phyloP scores from a whole-genome alignment of 2,329 filamentous ascomycete species.

The Boeremia exigua region DNA sequence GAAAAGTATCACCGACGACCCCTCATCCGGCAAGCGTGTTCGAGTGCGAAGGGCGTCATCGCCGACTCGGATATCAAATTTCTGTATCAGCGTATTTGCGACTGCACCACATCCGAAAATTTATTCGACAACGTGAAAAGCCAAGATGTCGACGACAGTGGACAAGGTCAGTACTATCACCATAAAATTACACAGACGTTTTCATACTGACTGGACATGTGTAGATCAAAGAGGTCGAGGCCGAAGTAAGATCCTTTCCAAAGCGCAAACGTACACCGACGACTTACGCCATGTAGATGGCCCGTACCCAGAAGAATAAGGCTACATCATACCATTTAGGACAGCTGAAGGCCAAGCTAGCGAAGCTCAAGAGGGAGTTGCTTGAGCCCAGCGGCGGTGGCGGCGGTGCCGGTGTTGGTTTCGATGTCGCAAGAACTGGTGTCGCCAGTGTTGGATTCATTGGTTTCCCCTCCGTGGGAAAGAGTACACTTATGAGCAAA shows the following conservation, averaged over 20 bases:
- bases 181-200: neutral
- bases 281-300: conserved; percentile 69
- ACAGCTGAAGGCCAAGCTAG: conserved; percentile 96
- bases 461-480: conserved; percentile 96
- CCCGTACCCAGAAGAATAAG: conserved; percentile 97
- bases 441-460: conserved; percentile 98
- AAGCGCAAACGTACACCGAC: conserved; percentile 17
- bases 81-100: conserved; percentile 24
- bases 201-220: conserved; percentile 16
- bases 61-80: conserved; percentile 39
- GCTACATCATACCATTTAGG: conserved; percentile 88
- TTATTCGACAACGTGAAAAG: conserved; percentile 2
- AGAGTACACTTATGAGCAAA: conserved; percentile 95
- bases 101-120: conserved; percentile 9
- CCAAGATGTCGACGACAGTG: conserved; percentile 87
- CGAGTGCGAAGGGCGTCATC: conserved; percentile 28
- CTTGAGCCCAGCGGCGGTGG: conserved; percentile 81
- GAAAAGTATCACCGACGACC: conserved; percentile 21
- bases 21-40: conserved; percentile 23
- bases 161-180: conserved; percentile 73
- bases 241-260: conserved; percentile 70
- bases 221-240: conserved; percentile 95
- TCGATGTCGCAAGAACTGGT: conserved; percentile 97
- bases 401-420: conserved; percentile 85
- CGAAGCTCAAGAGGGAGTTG: conserved; percentile 95